These are phyloP conservation scores for Aspergillus glaucus DNA, from an alignment of 2,329 filamentous ascomycete genomes.

Conservation along the genomic window DNA sequence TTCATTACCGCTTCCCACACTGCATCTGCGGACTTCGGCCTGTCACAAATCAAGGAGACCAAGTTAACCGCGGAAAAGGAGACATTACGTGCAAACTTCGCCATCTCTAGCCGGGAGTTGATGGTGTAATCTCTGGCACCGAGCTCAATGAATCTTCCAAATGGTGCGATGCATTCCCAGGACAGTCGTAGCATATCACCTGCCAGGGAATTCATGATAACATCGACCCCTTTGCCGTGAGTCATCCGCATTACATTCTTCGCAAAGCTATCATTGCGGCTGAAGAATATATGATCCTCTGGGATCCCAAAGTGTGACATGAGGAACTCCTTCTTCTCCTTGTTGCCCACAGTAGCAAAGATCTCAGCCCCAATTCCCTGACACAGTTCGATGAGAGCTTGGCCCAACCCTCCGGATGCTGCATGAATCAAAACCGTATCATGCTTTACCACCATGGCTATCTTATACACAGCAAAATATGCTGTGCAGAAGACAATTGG, in stretches of 20 bases:
- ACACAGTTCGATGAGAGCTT: background rate
- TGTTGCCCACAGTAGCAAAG: background rate
- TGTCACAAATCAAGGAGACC: background rate
- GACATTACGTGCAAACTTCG: conserved; percentile 3
- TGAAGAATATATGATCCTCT: background rate
- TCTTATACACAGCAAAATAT: background rate
- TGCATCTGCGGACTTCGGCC: background rate
- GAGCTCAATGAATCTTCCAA: conserved; percentile 14
- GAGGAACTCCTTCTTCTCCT: background rate
- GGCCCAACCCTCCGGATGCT: background rate
- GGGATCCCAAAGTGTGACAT: background rate
- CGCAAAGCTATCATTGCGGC: background rate
- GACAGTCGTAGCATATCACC: conserved; percentile 16
- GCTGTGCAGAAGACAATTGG: background rate
- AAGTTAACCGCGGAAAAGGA: conserved; percentile 6
- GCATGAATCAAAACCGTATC: background rate
- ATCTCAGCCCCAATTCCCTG: background rate
- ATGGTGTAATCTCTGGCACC: conserved; percentile 8
- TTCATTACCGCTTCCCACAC: background rate
- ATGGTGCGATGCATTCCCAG: conserved; percentile 17
- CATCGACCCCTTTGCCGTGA: conserved; percentile 1
- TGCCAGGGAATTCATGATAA: conserved; percentile 16
- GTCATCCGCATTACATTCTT: background rate
- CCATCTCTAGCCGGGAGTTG: conserved; percentile 5
- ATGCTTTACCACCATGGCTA: background rate